Evolutionary conservation across 2,329 filamentous ascomycete genomes (phyloP).

Genomic region (Aspergillus quadricinctus): DNA sequence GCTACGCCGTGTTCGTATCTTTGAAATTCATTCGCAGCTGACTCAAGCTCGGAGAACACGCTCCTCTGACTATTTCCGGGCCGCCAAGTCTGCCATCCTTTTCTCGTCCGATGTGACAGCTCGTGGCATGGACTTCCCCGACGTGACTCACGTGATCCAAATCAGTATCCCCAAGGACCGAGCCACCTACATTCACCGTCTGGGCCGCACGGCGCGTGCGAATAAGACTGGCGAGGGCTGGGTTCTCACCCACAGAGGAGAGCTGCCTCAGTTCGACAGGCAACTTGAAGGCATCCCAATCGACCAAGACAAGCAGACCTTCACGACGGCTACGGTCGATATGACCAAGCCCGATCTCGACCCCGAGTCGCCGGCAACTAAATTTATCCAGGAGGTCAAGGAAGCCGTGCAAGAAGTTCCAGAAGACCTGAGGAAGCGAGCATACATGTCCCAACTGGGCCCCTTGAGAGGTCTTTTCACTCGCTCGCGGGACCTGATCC

Average conservation of each 20-base stretch:
- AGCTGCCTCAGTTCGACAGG: constrained; percentile 47
- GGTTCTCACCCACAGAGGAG: constrained; percentile 52
- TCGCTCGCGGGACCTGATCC: constrained; percentile 39
- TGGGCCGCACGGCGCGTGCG: constrained; percentile 70
- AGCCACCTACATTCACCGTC: constrained; percentile 71
- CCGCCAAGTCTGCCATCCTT: constrained; percentile 58
- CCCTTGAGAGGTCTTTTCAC: constrained; percentile 19
- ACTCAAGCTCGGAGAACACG: constrained; percentile 64
- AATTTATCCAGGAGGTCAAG: constrained; percentile 39
- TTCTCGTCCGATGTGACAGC: constrained; percentile 78
- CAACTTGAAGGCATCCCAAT: constrained; percentile 54
- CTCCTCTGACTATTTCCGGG: constrained; percentile 68
- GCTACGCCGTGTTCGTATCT: constrained; percentile 35
- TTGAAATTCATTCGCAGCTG: constrained; percentile 75
- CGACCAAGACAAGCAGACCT: constrained; percentile 33
- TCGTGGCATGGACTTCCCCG: constrained; percentile 77
- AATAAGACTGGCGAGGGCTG: constrained; percentile 61
- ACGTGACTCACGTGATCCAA: constrained; percentile 76
- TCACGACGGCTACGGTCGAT: constrained; percentile 9
- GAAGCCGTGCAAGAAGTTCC: constrained; percentile 32
- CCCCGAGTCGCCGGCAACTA: constrained; percentile 9
- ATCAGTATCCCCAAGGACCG: constrained; percentile 60
- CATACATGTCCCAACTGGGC: constrained; percentile 27
- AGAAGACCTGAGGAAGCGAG: constrained; percentile 20
- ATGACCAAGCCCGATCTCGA: constrained; percentile 5